phyloP scores from a whole-genome alignment of 2,329 filamentous ascomycete species.

The Sporothrix luriei region DNA sequence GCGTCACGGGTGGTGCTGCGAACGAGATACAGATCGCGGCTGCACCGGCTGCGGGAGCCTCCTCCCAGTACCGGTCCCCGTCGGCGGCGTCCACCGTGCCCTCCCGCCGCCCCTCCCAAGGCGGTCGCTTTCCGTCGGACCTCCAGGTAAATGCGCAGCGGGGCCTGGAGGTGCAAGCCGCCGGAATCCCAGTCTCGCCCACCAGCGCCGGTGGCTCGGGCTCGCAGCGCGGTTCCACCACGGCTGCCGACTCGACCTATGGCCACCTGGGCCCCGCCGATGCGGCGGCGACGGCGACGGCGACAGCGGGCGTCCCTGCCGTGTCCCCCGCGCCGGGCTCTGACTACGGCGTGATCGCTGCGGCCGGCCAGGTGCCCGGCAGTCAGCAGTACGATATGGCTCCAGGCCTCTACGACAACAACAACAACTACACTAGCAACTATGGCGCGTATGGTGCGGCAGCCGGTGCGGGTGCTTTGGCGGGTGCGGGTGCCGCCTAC shows the following conservation, averaged over 20 bases:
- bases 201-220: conserved; percentile 76
- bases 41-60: not conserved
- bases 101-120: conserved; percentile 76
- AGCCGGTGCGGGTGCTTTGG: not conserved
- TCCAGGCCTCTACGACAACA: not conserved
- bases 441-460: not conserved
- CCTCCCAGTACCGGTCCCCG: conserved; percentile 37
- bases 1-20: not conserved
- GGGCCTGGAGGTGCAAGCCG: conserved; percentile 78
- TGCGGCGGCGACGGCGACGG: too few relatives aligned
- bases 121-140: conserved; percentile 96
- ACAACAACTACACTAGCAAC: not conserved
- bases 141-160: conserved; percentile 76
- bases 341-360: conserved; percentile 56
- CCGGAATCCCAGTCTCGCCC: conserved; percentile 63
- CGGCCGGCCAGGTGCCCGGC: conserved; percentile 58
- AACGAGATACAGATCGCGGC: not conserved
- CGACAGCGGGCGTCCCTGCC: not conserved
- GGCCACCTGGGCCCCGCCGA: conserved; percentile 4
- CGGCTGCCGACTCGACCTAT: conserved; percentile 13
- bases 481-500: not conserved
- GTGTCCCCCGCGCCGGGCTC: conserved; percentile 38
- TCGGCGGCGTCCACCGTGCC: conserved; percentile 52
- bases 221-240: conserved; percentile 40
- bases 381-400: conserved; percentile 41